Base-by-base conservation (phyloP, 2,329 filamentous ascomycete genomes). In the Xylariaceae sp. region DNA sequence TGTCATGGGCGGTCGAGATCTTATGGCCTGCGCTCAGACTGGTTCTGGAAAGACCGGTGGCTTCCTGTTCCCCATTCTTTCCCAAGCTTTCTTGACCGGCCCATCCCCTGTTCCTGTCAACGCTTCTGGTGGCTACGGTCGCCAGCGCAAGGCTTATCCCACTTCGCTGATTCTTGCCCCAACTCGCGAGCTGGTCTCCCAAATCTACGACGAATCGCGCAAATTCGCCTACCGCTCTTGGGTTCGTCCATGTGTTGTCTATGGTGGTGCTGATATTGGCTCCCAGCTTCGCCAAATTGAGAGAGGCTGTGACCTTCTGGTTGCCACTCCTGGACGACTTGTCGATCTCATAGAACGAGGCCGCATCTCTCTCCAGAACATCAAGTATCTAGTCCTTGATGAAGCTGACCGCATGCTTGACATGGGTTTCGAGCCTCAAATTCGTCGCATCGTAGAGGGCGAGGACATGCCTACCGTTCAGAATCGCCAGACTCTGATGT, bases 401-500 rank as follows among this genome's bases (percentile, higher is more conserved):
- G 94, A 99, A 84, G 94, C 94, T 74, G 94, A 99, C 80, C 94
- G 94, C 73, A 99, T 99, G 94, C 82, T 99, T 81, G 94, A 99
- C 83, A 99, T 99, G 94, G 94, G 94, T 94, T 99, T 99, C 81
- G 94, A 99, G 80, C 94, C 94, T 68, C 94, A 99, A 78, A 99
- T 99, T 71, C 92, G 94, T 69, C 89, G 92, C 67, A 97, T 99
- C 68, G 94, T 99, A 43, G 92, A 97, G 76, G 91, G 91, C 57
- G 94, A 97, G 77, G 94, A 99, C 68, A 99, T 99, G 94, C 94
- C 94, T 54, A 74, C 75, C 49, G 89, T 92, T 57, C 77, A 85
- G 62, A 78, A 81, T 66, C 92, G 94, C 69, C 94, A 99, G 77
- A 99, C 94, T 51, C 92, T 99, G 80, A 99, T 99, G 94, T 99